Conservation (phyloP, 768 basidiomycete species). For the Pleurotus tuber-regium region DNA sequence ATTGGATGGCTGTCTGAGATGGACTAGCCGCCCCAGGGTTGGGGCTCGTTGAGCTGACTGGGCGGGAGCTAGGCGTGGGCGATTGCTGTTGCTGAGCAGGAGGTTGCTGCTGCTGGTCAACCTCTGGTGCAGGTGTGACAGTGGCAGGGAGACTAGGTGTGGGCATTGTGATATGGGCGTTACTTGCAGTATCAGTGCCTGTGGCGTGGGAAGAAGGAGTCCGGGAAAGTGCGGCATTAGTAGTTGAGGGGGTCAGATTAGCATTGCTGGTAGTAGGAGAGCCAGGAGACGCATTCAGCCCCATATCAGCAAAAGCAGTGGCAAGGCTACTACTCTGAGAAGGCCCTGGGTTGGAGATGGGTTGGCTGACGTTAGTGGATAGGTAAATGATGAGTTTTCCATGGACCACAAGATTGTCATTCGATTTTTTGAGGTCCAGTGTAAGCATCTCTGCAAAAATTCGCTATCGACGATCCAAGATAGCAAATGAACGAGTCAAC, state of each 20-base stretch:
- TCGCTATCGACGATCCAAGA: background rate
- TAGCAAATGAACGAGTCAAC: conserved; percentile 21
- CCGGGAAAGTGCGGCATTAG: conserved; percentile 50
- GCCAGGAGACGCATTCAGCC: conserved; percentile 55
- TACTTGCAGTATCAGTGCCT: conserved; percentile 38
- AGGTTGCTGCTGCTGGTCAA: conserved; percentile 21
- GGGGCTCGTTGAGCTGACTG: conserved; percentile 14
- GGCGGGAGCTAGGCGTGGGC: conserved; percentile 24
- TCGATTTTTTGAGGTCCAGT: conserved; percentile 96
- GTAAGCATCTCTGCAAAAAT: conserved; percentile 84
- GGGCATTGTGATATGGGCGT: conserved; percentile 15
- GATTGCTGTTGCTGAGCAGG: conserved; percentile 19
- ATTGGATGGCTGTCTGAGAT: conserved; percentile 13
- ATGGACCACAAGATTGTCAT: conserved; percentile 96
- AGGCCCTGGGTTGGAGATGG: conserved; percentile 82
- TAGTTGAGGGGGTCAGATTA: conserved; percentile 35
- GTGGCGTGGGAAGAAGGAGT: conserved; percentile 68
- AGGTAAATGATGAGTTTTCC: conserved; percentile 97
- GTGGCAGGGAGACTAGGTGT: conserved; percentile 22
- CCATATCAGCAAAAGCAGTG: conserved; percentile 59
- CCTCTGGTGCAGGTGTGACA: conserved; percentile 22
- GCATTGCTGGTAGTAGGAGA: conserved; percentile 57
- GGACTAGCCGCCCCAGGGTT: conserved; percentile 19
- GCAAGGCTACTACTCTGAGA: conserved; percentile 62
- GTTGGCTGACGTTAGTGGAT: conserved; percentile 84